Evolutionary conservation across 257 asterid genomes (phyloP).

Genomic region (Salvia miltiorrhiza): DNA sequence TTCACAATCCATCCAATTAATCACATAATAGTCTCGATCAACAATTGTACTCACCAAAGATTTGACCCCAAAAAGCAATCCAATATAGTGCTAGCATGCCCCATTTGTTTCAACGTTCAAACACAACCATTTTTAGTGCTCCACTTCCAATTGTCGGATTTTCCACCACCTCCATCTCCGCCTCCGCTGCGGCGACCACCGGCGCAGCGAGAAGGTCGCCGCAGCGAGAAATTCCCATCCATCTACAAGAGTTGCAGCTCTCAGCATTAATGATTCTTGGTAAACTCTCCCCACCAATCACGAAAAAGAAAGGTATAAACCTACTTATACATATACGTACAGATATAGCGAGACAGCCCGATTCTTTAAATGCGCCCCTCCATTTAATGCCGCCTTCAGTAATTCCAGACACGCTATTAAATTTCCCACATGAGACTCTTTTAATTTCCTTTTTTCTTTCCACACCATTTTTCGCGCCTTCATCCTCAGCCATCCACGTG

Average conservation of each 20-base stretch:
- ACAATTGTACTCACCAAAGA: slow-evolving; percentile 1
- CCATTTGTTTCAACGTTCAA: slow-evolving; percentile 32
- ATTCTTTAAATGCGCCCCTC: slow-evolving; percentile 34
- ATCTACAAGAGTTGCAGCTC: neutral
- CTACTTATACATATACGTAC: slow-evolving; percentile 19
- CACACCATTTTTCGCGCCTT: slow-evolving; percentile 21
- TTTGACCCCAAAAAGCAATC: slow-evolving; percentile 15
- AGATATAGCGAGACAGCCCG: slow-evolving; percentile 10
- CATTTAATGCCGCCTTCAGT: slow-evolving; percentile 45
- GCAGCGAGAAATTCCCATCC: neutral
- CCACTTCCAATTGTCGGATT: slow-evolving; percentile 37
- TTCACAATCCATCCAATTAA: neutral
- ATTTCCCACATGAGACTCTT: slow-evolving; percentile 27
- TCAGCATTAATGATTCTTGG: slow-evolving; percentile 25
- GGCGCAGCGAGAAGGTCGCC: neutral
- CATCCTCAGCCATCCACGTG: slow-evolving; percentile 49
- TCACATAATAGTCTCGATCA: neutral
- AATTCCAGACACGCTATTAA: slow-evolving; percentile 39
- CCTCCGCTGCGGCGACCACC: neutral
- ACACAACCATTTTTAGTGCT: slow-evolving; percentile 35
- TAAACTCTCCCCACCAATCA: slow-evolving; percentile 8
- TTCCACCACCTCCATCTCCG: neutral
- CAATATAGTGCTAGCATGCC: slow-evolving; percentile 21
- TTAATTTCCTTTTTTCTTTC: neutral
- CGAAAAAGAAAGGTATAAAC: slow-evolving; percentile 17